Percentiles rank a stretch among this genome's conserved stretches.
These are phyloP conservation scores for Aspergillus neoniger DNA, from an alignment of 2,329 filamentous ascomycete genomes.

Conservation along the genomic window DNA sequence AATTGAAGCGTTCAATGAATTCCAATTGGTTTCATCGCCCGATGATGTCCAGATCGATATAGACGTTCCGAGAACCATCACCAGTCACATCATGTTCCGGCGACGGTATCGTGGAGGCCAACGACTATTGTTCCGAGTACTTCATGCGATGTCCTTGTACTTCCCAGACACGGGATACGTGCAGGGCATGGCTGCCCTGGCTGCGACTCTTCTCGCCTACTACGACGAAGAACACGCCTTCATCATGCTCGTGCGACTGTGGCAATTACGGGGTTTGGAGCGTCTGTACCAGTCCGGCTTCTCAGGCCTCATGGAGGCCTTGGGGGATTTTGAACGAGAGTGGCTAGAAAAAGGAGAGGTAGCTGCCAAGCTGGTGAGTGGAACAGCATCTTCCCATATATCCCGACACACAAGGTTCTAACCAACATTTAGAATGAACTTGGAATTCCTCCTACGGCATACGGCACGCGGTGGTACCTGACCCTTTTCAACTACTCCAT, in stretches of 20 bases:
- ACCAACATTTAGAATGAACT: slow-evolving; percentile 57
- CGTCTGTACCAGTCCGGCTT: slow-evolving; percentile 83
- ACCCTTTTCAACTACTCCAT: slow-evolving; percentile 97
- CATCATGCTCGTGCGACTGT: slow-evolving; percentile 93
- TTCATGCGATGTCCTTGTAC: slow-evolving; percentile 89
- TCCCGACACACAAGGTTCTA: neutral
- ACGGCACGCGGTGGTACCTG: slow-evolving; percentile 95
- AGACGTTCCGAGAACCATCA: slow-evolving; percentile 93
- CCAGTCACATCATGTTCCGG: slow-evolving; percentile 95
- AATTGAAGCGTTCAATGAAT: slow-evolving; percentile 68
- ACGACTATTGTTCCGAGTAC: slow-evolving; percentile 83
- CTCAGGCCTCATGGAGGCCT: slow-evolving; percentile 78
- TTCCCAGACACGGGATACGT: slow-evolving; percentile 92
- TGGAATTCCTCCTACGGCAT: slow-evolving; percentile 82
- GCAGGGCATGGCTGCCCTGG: slow-evolving; percentile 94
- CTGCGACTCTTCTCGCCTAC: slow-evolving; percentile 90
- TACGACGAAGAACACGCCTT: slow-evolving; percentile 95
- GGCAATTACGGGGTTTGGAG: slow-evolving; percentile 83
- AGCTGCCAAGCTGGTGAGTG: slow-evolving; percentile 69
- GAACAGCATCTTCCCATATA: neutral
- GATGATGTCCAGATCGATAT: slow-evolving; percentile 98
- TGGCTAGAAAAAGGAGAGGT: slow-evolving; percentile 82
- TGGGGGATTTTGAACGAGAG: slow-evolving; percentile 78
- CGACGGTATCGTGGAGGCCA: slow-evolving; percentile 89
- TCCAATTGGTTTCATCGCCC: slow-evolving; percentile 73